phyloP scores from a whole-genome alignment of 1,139 yeast genomes.

The Suhomyces chickasaworum region DNA sequence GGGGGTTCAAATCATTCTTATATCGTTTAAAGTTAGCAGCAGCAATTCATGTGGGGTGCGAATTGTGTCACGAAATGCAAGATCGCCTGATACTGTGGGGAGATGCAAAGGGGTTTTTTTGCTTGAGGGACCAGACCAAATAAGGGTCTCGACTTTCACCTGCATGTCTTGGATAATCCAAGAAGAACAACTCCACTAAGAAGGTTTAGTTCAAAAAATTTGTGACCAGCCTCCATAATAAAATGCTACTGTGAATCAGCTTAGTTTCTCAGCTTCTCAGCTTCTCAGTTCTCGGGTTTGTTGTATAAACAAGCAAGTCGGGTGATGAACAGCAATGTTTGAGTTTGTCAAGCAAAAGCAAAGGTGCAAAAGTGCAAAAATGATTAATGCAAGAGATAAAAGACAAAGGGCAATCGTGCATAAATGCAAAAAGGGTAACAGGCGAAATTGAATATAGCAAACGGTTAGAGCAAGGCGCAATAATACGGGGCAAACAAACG shows the following conservation, averaged over 20 bases:
- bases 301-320: background rate
- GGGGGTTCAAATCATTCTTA: background rate
- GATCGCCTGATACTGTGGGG: constrained; percentile 7
- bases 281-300: too few relatives aligned
- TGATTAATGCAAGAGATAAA: too few relatives aligned
- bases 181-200: background rate
- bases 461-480: background rate
- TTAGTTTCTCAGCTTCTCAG: too few relatives aligned
- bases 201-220: too few relatives aligned
- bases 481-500: background rate
- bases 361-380: background rate
- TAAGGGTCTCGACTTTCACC: background rate
- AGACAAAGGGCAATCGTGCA: too few relatives aligned
- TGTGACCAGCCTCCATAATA: too few relatives aligned
- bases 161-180: background rate
- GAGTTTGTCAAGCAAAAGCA: background rate
- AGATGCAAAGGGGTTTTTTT: background rate
- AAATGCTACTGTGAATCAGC: background rate
- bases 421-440: too few relatives aligned
- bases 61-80: constrained; percentile 5
- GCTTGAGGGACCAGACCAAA: background rate
- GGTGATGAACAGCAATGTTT: background rate
- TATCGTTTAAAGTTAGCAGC: constrained; percentile 3
- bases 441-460: background rate
- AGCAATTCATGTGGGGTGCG: constrained; percentile 1